Conservation (phyloP, 352 stramenopile species). For the Phytophthora capsici region DNA sequence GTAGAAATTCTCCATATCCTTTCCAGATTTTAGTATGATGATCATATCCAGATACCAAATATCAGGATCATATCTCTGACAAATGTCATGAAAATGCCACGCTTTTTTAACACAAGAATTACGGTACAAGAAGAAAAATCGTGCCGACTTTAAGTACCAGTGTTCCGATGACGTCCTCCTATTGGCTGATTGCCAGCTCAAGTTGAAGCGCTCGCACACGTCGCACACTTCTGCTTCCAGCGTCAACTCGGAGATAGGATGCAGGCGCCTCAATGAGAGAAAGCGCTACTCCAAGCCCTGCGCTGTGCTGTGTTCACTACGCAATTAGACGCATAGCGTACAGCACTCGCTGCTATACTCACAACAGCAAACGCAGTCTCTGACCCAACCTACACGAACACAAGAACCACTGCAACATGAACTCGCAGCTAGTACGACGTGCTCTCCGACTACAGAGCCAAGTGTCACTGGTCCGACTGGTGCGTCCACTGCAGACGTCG, state of each 20-base stretch:
- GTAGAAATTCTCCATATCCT: too few relatives aligned
- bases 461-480: background rate
- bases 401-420: conserved; percentile 3
- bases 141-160: conserved; percentile 7
- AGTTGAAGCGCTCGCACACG: conserved; percentile 10
- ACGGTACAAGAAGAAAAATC: conserved; percentile 13
- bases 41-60: too few relatives aligned
- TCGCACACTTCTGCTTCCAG: conserved; percentile 7
- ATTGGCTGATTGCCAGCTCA: background rate
- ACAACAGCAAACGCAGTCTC: background rate
- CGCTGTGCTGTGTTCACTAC: background rate
- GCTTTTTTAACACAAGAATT: background rate
- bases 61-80: too few relatives aligned
- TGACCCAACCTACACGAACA: background rate
- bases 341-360: background rate
- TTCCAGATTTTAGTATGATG: too few relatives aligned
- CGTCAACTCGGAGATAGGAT: conserved; percentile 18
- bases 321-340: conserved; percentile 8
- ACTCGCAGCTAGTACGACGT: conserved; percentile 11
- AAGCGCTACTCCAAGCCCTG: too few relatives aligned
- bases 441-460: conserved; percentile 10
- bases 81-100: too few relatives aligned
- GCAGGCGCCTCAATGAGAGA: conserved; percentile 10
- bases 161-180: background rate
- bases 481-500: conserved; percentile 16